Percentiles rank a stretch among this genome's conserved stretches.
phyloP scores from a whole-genome alignment of 225 moss, liverwort and hornwort species.

The Pseudisothecium myosuroides region DNA sequence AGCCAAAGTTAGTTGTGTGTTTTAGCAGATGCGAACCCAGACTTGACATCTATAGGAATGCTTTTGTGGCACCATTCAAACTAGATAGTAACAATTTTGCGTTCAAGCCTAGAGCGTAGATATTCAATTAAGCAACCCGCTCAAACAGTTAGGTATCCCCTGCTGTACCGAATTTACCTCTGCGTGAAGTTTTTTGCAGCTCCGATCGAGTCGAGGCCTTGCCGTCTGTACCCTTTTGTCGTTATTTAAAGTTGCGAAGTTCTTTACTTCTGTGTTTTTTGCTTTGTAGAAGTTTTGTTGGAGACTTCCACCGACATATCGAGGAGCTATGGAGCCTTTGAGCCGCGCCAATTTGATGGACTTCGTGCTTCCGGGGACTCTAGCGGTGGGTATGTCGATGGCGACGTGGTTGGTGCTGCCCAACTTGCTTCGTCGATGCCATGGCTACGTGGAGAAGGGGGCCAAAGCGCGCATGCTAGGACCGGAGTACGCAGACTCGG shows the following conservation, averaged over 20 bases:
- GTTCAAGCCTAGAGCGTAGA: background rate
- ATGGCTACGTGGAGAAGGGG: constrained; percentile 31
- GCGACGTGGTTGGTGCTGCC: constrained; percentile 45
- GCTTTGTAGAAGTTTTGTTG: background rate
- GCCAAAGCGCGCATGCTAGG: constrained; percentile 41
- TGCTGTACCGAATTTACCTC: background rate
- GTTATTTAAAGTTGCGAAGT: background rate
- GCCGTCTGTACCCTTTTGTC: background rate
- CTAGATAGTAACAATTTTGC: background rate
- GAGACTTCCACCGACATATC: no score
- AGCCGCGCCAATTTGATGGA: constrained; percentile 16
- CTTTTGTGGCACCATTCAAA: background rate
- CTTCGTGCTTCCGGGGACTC: constrained; percentile 26
- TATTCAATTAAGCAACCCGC: background rate
- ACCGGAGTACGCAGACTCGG: background rate
- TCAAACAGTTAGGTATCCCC: background rate
- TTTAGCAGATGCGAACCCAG: background rate
- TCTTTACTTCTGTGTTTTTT: background rate
- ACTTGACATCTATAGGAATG: background rate
- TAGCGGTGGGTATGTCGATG: constrained; percentile 36
- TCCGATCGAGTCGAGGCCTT: background rate
- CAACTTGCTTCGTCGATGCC: constrained; percentile 20
- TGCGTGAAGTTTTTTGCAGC: background rate
- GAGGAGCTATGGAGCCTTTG: constrained; percentile 11
- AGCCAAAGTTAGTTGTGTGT: background rate